Percentiles rank a stretch among this genome's conserved stretches.
These are phyloP conservation scores for Phytophthora foliorum DNA, from an alignment of 352 stramenopile species.

Conservation along the genomic window DNA sequence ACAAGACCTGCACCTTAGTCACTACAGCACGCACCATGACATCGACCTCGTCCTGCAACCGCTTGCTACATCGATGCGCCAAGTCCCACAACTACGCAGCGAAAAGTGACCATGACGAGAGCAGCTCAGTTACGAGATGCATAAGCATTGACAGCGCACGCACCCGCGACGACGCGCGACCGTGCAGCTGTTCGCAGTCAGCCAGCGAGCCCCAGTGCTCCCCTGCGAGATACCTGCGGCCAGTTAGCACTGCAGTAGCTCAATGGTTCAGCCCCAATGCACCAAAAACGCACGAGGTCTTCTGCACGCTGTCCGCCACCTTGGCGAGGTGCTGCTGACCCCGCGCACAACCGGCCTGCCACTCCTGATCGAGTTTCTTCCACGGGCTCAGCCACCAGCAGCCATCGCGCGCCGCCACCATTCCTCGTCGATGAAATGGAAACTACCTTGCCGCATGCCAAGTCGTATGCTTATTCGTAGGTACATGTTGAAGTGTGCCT, in stretches of 20 bases:
- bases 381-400: constrained; percentile 77
- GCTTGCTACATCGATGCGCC: constrained; percentile 69
- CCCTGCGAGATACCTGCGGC: constrained; percentile 63
- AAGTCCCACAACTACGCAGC: constrained; percentile 68
- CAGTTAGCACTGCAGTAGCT: neutral
- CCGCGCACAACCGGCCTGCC: constrained; percentile 51
- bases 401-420: constrained; percentile 7
- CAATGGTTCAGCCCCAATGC: neutral
- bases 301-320: constrained; percentile 77
- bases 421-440: constrained; percentile 12
- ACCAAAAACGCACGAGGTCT: constrained; percentile 76
- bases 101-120: neutral
- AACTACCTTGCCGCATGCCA: constrained; percentile 13
- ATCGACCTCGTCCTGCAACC: constrained; percentile 61
- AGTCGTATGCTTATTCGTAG: constrained; percentile 6
- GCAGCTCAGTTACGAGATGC: neutral
- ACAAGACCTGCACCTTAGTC: neutral
- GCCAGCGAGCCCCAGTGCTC: constrained; percentile 72
- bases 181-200: constrained; percentile 58
- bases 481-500: constrained; percentile 1
- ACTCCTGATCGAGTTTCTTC: constrained; percentile 76
- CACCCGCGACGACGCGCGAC: constrained; percentile 60
- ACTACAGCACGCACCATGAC: constrained; percentile 44
- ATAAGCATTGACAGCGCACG: neutral
- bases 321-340: constrained; percentile 75